Percentiles rank a stretch among this genome's conserved stretches.
Conservation (phyloP, 1,284 basidiomycete species). For the Microbotryomycetes sp. region DNA sequence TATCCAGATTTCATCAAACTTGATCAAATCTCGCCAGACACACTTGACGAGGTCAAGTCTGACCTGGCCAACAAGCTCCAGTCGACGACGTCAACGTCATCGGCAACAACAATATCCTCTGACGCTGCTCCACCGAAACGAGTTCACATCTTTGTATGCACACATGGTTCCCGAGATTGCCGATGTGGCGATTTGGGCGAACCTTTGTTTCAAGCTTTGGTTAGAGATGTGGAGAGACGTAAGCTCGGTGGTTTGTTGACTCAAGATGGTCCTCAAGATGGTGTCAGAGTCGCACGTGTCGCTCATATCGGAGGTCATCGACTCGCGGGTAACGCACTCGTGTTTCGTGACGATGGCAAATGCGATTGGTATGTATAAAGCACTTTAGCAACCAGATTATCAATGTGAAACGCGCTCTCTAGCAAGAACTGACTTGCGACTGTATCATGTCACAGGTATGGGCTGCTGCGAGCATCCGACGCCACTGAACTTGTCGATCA, state of each 20-base stretch:
- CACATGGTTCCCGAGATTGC: slow-evolving; percentile 42
- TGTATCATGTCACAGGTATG: slow-evolving; percentile 27
- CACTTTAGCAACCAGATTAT: background rate
- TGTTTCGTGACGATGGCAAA: slow-evolving; percentile 40
- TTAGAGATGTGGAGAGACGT: slow-evolving; percentile 33
- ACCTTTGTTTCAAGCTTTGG: slow-evolving; percentile 37
- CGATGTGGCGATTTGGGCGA: slow-evolving; percentile 42
- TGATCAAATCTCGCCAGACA: background rate
- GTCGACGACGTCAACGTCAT: background rate
- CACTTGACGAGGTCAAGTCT: background rate
- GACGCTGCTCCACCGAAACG: background rate
- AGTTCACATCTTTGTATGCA: slow-evolving; percentile 42
- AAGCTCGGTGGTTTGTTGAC: slow-evolving; percentile 27
- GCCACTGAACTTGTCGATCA: slow-evolving; percentile 38
- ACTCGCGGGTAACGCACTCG: slow-evolving; percentile 42
- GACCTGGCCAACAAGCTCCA: background rate
- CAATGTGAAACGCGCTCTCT: background rate
- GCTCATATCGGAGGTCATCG: slow-evolving; percentile 38
- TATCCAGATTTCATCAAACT: slow-evolving; percentile 20
- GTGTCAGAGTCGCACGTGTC: slow-evolving; percentile 19
- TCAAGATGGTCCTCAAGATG: background rate
- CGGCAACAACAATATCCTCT: slow-evolving; percentile 21
- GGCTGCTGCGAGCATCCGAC: slow-evolving; percentile 35
- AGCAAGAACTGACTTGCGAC: background rate
- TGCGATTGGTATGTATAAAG: slow-evolving; percentile 34